phyloP scores from a whole-genome alignment of 2,329 filamentous ascomycete species.

The Aquanectria penicillioides region DNA sequence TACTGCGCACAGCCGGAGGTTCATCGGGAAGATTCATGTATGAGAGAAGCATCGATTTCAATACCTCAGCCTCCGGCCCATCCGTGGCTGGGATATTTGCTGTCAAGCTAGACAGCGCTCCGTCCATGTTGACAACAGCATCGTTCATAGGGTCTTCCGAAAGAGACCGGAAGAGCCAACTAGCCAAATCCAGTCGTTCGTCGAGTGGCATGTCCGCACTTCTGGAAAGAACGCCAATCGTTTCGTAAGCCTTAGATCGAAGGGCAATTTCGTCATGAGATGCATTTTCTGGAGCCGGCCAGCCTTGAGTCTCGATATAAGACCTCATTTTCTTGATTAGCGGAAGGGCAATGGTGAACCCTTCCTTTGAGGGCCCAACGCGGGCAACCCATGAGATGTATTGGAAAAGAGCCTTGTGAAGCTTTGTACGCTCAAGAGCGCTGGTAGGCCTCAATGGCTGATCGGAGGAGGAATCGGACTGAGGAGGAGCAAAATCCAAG shows the following conservation, averaged over 20 bases:
- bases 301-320: conserved; percentile 84
- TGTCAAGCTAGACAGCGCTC: conserved; percentile 81
- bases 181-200: conserved; percentile 64
- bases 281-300: conserved; percentile 74
- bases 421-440: conserved; percentile 79
- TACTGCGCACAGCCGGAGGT: conserved; percentile 71
- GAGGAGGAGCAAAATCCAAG: conserved; percentile 64
- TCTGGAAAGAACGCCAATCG: conserved; percentile 82
- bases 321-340: conserved; percentile 75
- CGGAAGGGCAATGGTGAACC: conserved; percentile 73
- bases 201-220: conserved; percentile 66
- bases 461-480: conserved; percentile 8
- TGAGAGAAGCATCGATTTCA: conserved; percentile 69
- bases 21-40: conserved; percentile 70
- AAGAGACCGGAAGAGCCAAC: conserved; percentile 86
- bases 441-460: conserved; percentile 52
- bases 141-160: conserved; percentile 80
- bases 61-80: conserved; percentile 42
- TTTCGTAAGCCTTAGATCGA: conserved; percentile 87
- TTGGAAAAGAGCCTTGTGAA: conserved; percentile 84
- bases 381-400: conserved; percentile 89
- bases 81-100: conserved; percentile 52
- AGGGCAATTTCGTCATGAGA: conserved; percentile 71
- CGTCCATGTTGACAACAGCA: conserved; percentile 88
- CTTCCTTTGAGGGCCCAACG: conserved; percentile 67